phyloP scores from a whole-genome alignment of 2,329 filamentous ascomycete genomes.

The Aspergillus arachidicola region DNA sequence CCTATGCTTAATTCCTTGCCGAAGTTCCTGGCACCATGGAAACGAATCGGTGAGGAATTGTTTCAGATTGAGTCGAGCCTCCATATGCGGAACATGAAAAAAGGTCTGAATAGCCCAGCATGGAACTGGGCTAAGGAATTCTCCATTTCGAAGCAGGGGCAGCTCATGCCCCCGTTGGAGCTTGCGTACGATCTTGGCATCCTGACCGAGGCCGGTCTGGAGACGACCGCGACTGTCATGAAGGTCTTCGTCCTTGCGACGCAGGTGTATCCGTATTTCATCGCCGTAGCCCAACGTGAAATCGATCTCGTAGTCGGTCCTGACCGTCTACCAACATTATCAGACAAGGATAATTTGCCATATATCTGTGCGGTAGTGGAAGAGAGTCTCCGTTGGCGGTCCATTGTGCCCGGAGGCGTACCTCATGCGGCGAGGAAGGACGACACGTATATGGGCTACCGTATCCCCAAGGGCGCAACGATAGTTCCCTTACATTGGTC shows the following conservation, averaged over 20 bases:
- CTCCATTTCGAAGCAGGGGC: slow-evolving; percentile 39
- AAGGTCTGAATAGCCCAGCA: slow-evolving; percentile 10
- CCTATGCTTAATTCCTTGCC: slow-evolving; percentile 48
- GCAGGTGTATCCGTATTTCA: slow-evolving; percentile 45
- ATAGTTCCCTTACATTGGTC: slow-evolving; percentile 49
- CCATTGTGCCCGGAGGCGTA: slow-evolving; percentile 44
- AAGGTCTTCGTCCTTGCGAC: slow-evolving; percentile 52
- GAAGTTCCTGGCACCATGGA: slow-evolving; percentile 38
- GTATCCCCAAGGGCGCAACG: slow-evolving; percentile 52
- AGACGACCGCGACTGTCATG: slow-evolving; percentile 51
- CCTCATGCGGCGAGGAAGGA: slow-evolving; percentile 52
- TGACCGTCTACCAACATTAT: slow-evolving; percentile 32
- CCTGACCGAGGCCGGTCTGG: slow-evolving; percentile 52
- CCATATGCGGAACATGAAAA: slow-evolving; percentile 21
- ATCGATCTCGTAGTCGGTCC: slow-evolving; percentile 38
- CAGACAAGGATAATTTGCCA: slow-evolving; percentile 28
- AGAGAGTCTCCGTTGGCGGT: slow-evolving; percentile 35
- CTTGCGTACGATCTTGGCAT: slow-evolving; percentile 50
- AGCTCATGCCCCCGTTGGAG: slow-evolving; percentile 44
- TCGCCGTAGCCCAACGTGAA: slow-evolving; percentile 42
- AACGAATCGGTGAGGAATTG: slow-evolving; percentile 27
- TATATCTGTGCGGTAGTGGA: slow-evolving; percentile 32
- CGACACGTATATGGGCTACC: slow-evolving; percentile 51
- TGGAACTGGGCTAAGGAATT: slow-evolving; percentile 34
- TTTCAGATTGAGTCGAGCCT: slow-evolving; percentile 23